These are phyloP conservation scores for Cyclotella baltica DNA, from an alignment of 108 stramenopile genomes.

Conservation along the genomic window DNA sequence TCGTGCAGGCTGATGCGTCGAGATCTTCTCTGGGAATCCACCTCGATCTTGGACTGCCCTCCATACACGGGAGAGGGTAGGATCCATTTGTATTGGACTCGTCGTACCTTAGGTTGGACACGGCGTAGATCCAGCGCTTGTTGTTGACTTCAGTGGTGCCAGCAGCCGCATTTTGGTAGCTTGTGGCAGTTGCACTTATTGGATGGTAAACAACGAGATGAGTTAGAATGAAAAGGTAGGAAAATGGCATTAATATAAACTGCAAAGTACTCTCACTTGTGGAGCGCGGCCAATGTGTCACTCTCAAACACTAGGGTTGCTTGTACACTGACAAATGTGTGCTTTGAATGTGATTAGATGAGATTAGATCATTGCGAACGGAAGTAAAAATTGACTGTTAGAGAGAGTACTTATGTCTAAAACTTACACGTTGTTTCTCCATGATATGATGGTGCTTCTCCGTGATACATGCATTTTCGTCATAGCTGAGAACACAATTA, in stretches of 20 bases:
- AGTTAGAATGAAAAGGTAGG: too few species aligned
- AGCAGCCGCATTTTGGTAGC: constrained; percentile 17
- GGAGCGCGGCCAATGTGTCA: constrained; percentile 29
- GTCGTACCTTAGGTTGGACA: constrained; percentile 40
- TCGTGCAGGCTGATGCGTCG: constrained; percentile 25
- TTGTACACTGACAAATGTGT: constrained; percentile 35
- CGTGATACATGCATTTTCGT: constrained; percentile 36
- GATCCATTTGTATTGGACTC: constrained; percentile 34
- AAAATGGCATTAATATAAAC: too few species aligned
- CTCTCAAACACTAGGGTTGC: constrained; percentile 40
- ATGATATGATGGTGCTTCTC: constrained; percentile 16
- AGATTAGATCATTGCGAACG: too few species aligned
- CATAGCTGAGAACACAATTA: constrained; percentile 42
- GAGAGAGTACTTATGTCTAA: too few species aligned
- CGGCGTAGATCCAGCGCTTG: constrained; percentile 28
- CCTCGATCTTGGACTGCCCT: constrained; percentile 37
- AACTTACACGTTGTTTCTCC: constrained; percentile 4
- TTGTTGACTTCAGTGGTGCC: constrained; percentile 4
- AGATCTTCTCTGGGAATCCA: constrained; percentile 51
- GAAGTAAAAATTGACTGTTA: too few species aligned
- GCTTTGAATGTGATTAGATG: too few species aligned
- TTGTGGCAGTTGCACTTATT: background rate
- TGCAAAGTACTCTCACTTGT: constrained; percentile 11
- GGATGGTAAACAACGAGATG: background rate
- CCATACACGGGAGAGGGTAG: constrained; percentile 30